Evolutionary conservation across 805 yeast species (phyloP).

Genomic region (Teunomyces cretensis): DNA sequence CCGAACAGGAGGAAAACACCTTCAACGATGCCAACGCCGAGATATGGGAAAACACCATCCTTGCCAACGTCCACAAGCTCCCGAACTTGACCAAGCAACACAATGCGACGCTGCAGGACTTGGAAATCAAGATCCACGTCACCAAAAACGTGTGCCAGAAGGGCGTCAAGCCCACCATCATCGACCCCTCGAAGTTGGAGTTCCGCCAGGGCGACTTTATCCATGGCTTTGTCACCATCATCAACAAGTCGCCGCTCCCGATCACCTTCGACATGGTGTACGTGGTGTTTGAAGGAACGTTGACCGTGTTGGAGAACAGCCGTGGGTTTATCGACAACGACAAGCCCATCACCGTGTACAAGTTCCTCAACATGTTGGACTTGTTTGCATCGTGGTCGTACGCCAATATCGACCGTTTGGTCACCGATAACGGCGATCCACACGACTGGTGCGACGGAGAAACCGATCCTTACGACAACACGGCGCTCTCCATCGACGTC

Average conservation of each 20-base stretch:
- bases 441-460: conserved; percentile 46
- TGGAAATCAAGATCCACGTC: conserved; percentile 34
- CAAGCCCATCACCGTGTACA: conserved; percentile 29
- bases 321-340: conserved; percentile 20
- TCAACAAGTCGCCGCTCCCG: conserved; percentile 29
- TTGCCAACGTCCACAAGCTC: conserved; percentile 42
- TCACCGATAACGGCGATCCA: conserved; percentile 29
- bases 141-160: conserved; percentile 41
- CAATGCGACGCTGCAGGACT: conserved; percentile 19
- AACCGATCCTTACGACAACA: conserved; percentile 40
- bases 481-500: conserved; percentile 35
- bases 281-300: conserved; percentile 41
- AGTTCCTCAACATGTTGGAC: conserved; percentile 44
- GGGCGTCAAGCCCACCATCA: conserved; percentile 33
- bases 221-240: conserved; percentile 43
- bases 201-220: conserved; percentile 42
- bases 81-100: conserved; percentile 27
- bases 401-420: conserved; percentile 41
- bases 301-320: conserved; percentile 25
- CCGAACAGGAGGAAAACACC: conserved; percentile 1
- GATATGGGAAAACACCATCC: conserved; percentile 36
- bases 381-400: conserved; percentile 46
- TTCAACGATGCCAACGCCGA: conserved; percentile 26
- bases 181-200: conserved; percentile 33
- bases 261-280: conserved; percentile 45